Conservation (phyloP, 441 rosid species). For the Brassica balearica region DNA sequence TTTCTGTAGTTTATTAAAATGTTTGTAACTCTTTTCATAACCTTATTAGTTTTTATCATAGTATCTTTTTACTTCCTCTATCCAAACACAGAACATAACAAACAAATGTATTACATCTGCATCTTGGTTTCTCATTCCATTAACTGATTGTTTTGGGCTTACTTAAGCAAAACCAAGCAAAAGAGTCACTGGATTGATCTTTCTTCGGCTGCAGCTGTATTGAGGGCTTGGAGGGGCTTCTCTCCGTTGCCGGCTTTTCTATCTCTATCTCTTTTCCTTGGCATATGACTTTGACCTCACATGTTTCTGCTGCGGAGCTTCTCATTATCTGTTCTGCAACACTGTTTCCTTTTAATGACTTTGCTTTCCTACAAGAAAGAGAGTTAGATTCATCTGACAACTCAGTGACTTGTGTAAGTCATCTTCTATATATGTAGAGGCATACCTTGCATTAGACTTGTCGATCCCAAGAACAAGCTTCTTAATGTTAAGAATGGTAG, state of each 20-base stretch:
- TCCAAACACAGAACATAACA: constrained; percentile 24
- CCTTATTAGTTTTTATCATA: constrained; percentile 30
- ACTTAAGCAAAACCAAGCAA: constrained; percentile 66
- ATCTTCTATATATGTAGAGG: constrained; percentile 7
- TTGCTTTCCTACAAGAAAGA: constrained; percentile 52
- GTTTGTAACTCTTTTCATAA: constrained; percentile 28
- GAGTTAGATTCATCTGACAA: neutral
- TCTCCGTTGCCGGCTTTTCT: constrained; percentile 25
- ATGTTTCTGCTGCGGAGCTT: constrained; percentile 53
- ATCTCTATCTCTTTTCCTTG: constrained; percentile 59
- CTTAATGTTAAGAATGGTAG: constrained; percentile 70
- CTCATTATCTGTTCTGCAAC: constrained; percentile 62
- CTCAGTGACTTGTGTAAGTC: neutral
- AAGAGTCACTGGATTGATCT: constrained; percentile 41
- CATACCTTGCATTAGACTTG: constrained; percentile 67
- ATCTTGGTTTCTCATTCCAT: neutral
- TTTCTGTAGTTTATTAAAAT: constrained; percentile 38
- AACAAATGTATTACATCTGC: constrained; percentile 11
- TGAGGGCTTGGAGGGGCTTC: constrained; percentile 34
- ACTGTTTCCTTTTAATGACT: constrained; percentile 55
- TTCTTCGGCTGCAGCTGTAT: constrained; percentile 25
- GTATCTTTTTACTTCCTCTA: constrained; percentile 22
- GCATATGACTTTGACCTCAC: constrained; percentile 66
- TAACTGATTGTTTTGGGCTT: constrained; percentile 42
- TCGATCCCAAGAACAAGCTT: constrained; percentile 79